Evolutionary conservation across 225 moss, liverwort and hornwort genomes (phyloP).

Genomic region (Thuidium tamariscinum): DNA sequence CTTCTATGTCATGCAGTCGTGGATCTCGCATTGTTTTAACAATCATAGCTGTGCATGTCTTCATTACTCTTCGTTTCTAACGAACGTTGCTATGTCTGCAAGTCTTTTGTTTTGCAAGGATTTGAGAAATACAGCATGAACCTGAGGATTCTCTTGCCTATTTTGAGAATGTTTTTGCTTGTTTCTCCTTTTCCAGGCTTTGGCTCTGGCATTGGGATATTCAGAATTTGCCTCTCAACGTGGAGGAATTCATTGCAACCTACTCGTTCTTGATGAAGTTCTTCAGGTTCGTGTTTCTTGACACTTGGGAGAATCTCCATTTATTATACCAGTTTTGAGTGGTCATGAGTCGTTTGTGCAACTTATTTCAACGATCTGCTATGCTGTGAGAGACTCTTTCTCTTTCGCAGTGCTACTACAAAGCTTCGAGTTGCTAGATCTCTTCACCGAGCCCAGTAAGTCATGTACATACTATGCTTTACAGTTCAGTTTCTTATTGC

Average conservation of each 20-base stretch:
- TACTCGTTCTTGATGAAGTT: constrained; percentile 95
- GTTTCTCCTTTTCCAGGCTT: constrained; percentile 42
- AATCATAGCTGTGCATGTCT: not conserved
- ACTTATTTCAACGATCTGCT: not conserved
- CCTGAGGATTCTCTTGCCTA: not conserved
- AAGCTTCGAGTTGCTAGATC: not conserved
- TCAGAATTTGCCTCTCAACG: constrained; percentile 72
- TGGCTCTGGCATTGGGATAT: constrained; percentile 83
- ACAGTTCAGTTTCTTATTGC: not conserved
- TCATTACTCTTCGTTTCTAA: not conserved
- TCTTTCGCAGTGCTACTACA: not conserved
- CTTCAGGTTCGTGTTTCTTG: constrained; percentile 53
- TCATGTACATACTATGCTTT: not conserved
- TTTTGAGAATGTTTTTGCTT: not conserved
- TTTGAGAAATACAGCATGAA: not conserved
- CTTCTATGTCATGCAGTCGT: not conserved
- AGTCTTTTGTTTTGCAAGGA: not conserved
- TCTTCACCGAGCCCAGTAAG: not conserved
- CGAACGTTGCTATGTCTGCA: not conserved
- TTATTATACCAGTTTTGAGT: not conserved
- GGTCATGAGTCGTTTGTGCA: not conserved
- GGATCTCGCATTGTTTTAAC: not conserved
- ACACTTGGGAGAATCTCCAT: not conserved
- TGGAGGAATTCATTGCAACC: constrained; percentile 85
- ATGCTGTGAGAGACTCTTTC: not conserved